Conservation (phyloP, 352 stramenopile genomes). For the Phytophthora hibernalis region DNA sequence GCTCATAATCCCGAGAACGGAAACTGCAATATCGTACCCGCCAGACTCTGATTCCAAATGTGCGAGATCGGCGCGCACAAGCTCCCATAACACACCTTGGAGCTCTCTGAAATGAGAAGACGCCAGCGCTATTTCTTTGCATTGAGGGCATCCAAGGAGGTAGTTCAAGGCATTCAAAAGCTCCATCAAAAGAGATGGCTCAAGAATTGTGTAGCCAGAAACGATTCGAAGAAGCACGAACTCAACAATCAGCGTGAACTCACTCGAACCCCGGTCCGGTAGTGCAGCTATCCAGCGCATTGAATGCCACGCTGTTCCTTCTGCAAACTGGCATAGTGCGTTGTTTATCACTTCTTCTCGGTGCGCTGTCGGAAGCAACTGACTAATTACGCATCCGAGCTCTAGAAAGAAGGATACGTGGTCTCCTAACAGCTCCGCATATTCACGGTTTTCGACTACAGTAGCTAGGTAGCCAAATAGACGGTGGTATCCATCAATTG, state of each 20-base stretch:
- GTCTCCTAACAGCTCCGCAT: conserved; percentile 4
- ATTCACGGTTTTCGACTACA: conserved; percentile 14
- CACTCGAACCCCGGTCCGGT: conserved; percentile 16
- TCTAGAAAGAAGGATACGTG: conserved; percentile 20
- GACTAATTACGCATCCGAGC: conserved; percentile 31
- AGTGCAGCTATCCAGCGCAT: conserved; percentile 37
- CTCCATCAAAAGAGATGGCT: conserved; percentile 25
- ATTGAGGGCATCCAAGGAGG: conserved; percentile 26
- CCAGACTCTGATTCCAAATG: conserved; percentile 9
- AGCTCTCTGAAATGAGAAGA: conserved; percentile 23
- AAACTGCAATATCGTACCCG: conserved; percentile 20
- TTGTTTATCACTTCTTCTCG: conserved; percentile 32
- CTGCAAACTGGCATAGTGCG: conserved; percentile 27
- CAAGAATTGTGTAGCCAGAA: conserved; percentile 22
- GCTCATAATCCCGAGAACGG: conserved; percentile 22
- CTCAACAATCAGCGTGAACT: conserved; percentile 27
- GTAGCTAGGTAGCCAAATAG: conserved; percentile 25
- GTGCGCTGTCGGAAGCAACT: conserved; percentile 24
- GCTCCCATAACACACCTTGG: conserved; percentile 26
- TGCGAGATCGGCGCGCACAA: conserved; percentile 19
- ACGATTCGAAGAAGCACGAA: conserved; percentile 39
- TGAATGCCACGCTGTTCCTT: conserved; percentile 29
- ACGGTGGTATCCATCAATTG: conserved; percentile 22
- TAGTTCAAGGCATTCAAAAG: conserved; percentile 36
- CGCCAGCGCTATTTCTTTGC: conserved; percentile 23